Evolutionary conservation across 768 basidiomycete genomes (phyloP).

Genomic region (Sarcodon aspratus): DNA sequence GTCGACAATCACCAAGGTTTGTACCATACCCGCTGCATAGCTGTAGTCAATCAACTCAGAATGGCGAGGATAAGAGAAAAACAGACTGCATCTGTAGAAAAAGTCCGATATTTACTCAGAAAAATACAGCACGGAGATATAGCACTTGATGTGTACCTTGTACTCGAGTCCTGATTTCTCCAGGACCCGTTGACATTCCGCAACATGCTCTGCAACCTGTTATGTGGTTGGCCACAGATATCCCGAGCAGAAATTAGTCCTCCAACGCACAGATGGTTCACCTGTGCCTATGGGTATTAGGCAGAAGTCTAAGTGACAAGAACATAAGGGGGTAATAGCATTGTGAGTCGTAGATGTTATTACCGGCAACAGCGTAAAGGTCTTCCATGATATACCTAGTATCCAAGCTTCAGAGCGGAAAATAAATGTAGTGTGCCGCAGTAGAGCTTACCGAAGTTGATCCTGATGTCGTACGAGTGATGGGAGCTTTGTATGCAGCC

Average conservation of each 20-base stretch:
- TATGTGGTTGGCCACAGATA: not conserved
- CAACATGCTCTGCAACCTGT: conserved; percentile 68
- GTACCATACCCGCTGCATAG: conserved; percentile 76
- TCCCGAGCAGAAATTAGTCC: not conserved
- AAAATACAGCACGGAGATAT: not conserved
- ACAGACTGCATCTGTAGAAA: conserved; percentile 56
- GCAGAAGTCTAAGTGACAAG: conserved; percentile 59
- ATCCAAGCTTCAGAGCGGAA: no score
- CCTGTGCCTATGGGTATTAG: conserved; percentile 78
- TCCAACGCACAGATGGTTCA: conserved; percentile 47
- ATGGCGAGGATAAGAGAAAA: not conserved
- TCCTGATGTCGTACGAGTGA: no score
- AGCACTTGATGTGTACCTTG: conserved; percentile 37
- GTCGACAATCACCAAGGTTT: conserved; percentile 48
- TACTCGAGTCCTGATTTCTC: conserved; percentile 76
- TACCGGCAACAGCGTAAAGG: conserved; percentile 74
- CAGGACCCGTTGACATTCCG: conserved; percentile 75
- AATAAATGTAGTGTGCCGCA: no score
- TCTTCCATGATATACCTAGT: conserved; percentile 19
- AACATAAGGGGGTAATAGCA: conserved; percentile 1
- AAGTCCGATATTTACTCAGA: not conserved
- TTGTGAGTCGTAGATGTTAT: not conserved
- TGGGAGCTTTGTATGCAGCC: no score
- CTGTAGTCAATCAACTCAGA: not conserved
- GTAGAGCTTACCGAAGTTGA: no score